Evolutionary conservation across 176 grass and related monocot genomes (phyloP), one percentile per base, ranked within the genome.

Genomic region (Paspalum vaginatum): DNA sequence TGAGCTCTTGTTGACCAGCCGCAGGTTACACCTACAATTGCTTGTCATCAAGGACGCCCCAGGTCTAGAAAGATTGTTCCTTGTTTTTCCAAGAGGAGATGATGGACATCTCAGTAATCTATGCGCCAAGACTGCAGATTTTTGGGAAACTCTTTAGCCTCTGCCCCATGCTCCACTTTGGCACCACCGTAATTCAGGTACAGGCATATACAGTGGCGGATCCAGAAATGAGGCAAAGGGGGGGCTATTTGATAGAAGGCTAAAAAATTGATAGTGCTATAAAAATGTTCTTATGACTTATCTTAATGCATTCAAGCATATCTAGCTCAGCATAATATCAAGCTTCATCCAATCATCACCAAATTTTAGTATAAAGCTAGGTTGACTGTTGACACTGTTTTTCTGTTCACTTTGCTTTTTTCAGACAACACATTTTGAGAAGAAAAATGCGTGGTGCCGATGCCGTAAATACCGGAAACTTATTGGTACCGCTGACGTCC

Each of bases 61-160:
- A 1, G n/a, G 18, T 40, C 63, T 66, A 2, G 39, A 66, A 12
- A 67, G 0, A 43, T 2, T 66, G 6, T 0, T n/a, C n/a, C n/a
- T n/a, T 43, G 0, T 6, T 41, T 40, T n/a, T 11, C 1, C 1
- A n/a, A 2, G 4, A 39, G 18, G 0, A 5, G 4, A 1, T 11
- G 3, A 21, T 43, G 7, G 20, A 12, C 39, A 66, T 43, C 18
- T 66, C 39, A 4, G 37, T 66, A n/a, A 12, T 66, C 64, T 66
- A 17, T 11, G 63, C 64, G 9, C 64, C 39, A 1, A 66, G 39
- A 2, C 6, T 66, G 39, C 1, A 0, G 4, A 10, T 66, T 21
- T 20, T 66, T 1, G 64, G 64, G 1, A 7, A 43, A 21, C 17
- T 21, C 3, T 5, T 3, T 6, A 18, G 10, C 10, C 0, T 6